Percentiles rank a stretch among this genome's conserved stretches.
Conservation (phyloP, 495 filamentous ascomycete species). For the Podospora fimiseda region DNA sequence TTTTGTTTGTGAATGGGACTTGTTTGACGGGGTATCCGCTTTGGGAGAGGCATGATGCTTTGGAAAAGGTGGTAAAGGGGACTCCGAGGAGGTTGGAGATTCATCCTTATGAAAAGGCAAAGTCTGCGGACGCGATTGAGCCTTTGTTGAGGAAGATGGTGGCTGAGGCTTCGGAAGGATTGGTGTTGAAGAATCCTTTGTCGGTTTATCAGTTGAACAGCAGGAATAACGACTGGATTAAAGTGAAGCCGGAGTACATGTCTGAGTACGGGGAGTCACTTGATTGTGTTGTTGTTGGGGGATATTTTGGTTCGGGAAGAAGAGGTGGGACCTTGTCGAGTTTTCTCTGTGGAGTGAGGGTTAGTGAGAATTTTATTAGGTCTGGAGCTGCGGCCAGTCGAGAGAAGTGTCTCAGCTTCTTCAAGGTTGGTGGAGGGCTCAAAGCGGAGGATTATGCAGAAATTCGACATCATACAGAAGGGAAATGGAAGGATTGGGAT, state of each 20-base stretch:
- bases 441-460: slow-evolving; percentile 76
- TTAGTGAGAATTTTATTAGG: slow-evolving; percentile 59
- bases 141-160: slow-evolving; percentile 72
- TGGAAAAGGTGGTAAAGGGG: slow-evolving; percentile 58
- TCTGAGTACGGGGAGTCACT: slow-evolving; percentile 90
- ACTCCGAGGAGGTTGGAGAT: slow-evolving; percentile 75
- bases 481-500: slow-evolving; percentile 88
- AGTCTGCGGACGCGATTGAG: slow-evolving; percentile 65
- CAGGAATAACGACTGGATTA: slow-evolving; percentile 96
- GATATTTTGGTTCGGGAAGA: slow-evolving; percentile 84
- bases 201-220: slow-evolving; percentile 83
- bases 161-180: slow-evolving; percentile 79
- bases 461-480: slow-evolving; percentile 76
- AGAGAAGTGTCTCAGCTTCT: slow-evolving; percentile 84
- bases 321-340: slow-evolving; percentile 77
- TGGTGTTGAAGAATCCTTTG: slow-evolving; percentile 90
- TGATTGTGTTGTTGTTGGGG: slow-evolving; percentile 82
- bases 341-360: slow-evolving; percentile 80
- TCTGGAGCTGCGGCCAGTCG: slow-evolving; percentile 45
- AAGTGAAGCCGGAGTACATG: slow-evolving; percentile 99
- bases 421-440: slow-evolving; percentile 93
- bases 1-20: slow-evolving; percentile 77
- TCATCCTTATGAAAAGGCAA: slow-evolving; percentile 64
- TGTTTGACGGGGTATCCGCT: slow-evolving; percentile 73
- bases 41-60: slow-evolving; percentile 74